Evolutionary conservation across 2,329 filamentous ascomycete species (phyloP), one percentile per base, ranked within the genome.

Genomic region (Didymella glomerata): DNA sequence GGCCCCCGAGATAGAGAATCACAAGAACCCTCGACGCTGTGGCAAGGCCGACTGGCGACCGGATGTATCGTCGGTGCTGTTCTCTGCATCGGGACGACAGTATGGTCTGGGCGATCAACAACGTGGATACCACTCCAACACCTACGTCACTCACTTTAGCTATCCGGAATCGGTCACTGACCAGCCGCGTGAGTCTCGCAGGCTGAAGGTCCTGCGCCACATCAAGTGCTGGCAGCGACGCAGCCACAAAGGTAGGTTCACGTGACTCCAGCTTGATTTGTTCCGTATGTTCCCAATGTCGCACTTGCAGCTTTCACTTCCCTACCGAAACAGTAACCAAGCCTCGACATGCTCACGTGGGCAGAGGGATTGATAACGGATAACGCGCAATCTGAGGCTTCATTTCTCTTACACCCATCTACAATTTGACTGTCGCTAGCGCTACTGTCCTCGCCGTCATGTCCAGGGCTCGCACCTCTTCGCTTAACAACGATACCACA

Each of bases 331-430:
- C 20, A 9, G 36, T 27, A 20, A 27, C 14, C 28, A 9, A 22
- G 20, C 16, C 16, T 28, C 4, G 27, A 27, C 2, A 4, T 7
- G 34, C 50, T 42, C 48, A 56, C 28, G 42, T 57, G 55, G 30
- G 27, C 24, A 38, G 34, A 16, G n/a, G 18, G 2, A 11, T 38
- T 18, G 11, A 52, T 32, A 30, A 32, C n/a, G 16, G 3, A 30
- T 14, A 18, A 14, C 25, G 36, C 22, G 24, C 16, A 28, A 7
- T 30, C 32, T 16, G 2, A 11, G 8, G 1, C 16, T 28, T n/a
- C 54, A 48, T 48, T 25, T 5, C 22, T 57, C 34, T 38, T 38
- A 57, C 54, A 52, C 48, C 36, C 24, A 56, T 28, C 16, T 36
- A 13, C 30, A 22, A 20, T 18, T 9, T 10, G 27, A 30, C n/a